Percentiles rank a stretch among this genome's conserved stretches.
These are phyloP conservation scores for Dichotomopilus funicola DNA, from an alignment of 2,329 filamentous ascomycete genomes.

Conservation along the genomic window DNA sequence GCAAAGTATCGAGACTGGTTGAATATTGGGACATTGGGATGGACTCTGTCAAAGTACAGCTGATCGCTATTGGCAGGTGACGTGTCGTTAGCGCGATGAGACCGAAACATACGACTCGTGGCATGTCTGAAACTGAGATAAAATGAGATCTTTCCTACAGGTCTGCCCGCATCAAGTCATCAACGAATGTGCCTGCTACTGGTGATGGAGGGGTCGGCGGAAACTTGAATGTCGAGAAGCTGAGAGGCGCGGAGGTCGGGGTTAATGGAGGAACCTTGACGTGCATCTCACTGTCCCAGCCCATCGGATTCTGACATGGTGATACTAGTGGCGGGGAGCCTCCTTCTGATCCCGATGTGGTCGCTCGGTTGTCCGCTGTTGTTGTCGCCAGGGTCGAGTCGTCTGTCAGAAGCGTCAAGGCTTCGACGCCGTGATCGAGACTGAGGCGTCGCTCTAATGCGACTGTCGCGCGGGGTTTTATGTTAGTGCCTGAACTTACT, in stretches of 20 bases:
- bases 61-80: constrained; percentile 17
- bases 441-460: constrained; percentile 21
- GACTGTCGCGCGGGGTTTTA: constrained; percentile 6
- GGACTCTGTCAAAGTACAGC: constrained; percentile 27
- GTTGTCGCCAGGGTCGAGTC: constrained; percentile 7
- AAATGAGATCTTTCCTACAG: constrained; percentile 11
- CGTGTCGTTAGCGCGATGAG: background rate
- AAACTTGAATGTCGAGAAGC: constrained; percentile 17
- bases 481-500: too few species aligned
- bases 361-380: background rate
- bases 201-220: constrained; percentile 19
- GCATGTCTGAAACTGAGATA: too few species aligned
- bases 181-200: constrained; percentile 14
- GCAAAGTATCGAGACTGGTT: constrained; percentile 24
- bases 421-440: constrained; percentile 15
- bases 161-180: constrained; percentile 22
- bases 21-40: constrained; percentile 26
- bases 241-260: constrained; percentile 11
- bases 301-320: constrained; percentile 10
- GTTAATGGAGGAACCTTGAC: constrained; percentile 17
- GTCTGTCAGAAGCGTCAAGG: constrained; percentile 8
- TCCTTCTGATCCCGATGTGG: constrained; percentile 7
- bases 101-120: background rate
- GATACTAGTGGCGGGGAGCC: constrained; percentile 12
- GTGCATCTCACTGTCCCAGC: constrained; percentile 19